phyloP scores from a whole-genome alignment of 106 monocot species.

The Gastrodia elata region DNA sequence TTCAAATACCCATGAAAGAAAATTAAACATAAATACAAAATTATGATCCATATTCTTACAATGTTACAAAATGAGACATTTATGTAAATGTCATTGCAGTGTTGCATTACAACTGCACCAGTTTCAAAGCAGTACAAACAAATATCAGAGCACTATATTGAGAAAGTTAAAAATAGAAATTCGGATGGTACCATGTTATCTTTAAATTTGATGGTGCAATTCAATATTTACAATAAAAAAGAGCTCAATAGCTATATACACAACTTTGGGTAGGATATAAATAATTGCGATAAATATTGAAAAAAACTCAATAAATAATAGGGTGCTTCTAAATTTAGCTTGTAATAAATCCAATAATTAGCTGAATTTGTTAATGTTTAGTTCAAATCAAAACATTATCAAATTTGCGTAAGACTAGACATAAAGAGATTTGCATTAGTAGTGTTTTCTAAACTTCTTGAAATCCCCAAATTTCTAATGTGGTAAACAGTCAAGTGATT shows the following conservation, averaged over 20 bases:
- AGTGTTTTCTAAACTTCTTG: not conserved
- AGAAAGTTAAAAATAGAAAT: not conserved
- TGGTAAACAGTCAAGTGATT: not conserved
- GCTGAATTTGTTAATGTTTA: not conserved
- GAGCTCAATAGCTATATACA: not conserved
- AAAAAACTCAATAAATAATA: not conserved
- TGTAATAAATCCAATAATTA: not conserved
- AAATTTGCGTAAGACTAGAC: not conserved
- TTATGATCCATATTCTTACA: not conserved
- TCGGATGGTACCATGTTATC: not conserved
- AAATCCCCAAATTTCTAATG: not conserved
- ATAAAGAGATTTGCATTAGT: not conserved
- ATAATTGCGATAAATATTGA: not conserved
- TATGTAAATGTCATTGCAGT: not conserved
- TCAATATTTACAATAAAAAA: not conserved
- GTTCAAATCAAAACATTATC: not conserved
- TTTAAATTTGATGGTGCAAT: not conserved
- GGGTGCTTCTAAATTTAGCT: not conserved
- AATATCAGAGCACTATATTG: not conserved
- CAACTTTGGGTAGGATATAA: not conserved
- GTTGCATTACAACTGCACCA: not conserved
- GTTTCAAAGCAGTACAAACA: not conserved
- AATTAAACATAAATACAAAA: not conserved
- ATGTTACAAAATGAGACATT: not conserved
- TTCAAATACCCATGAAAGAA: constrained; percentile 18